These are phyloP conservation scores for Linnemannia exigua DNA, from an alignment of 192 early-diverging fungal species.

Conservation along the genomic window DNA sequence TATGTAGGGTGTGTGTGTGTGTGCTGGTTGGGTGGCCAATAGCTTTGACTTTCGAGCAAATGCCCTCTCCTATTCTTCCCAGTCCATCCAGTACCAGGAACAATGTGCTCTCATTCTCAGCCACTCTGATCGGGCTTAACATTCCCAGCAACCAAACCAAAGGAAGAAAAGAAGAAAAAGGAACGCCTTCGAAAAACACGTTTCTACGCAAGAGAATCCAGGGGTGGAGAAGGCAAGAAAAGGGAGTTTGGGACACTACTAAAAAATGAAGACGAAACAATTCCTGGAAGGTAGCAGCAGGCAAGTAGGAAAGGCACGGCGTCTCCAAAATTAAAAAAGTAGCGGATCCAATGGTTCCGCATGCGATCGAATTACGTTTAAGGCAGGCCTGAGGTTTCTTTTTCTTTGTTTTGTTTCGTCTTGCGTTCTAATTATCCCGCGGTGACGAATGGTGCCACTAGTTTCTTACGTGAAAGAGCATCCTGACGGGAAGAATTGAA, in stretches of 20 bases:
- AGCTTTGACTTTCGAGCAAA: background rate
- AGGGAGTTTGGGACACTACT: background rate
- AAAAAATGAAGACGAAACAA: background rate
- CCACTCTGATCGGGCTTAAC: background rate
- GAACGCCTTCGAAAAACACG: too few relatives aligned
- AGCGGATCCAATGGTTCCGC: background rate
- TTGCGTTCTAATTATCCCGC: background rate
- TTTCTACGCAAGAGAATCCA: background rate
- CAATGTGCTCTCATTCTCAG: background rate
- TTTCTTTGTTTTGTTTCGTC: background rate
- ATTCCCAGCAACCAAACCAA: background rate
- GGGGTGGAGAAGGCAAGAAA: background rate
- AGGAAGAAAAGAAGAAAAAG: background rate
- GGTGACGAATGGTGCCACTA: background rate
- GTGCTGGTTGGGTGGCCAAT: background rate
- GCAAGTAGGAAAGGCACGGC: background rate
- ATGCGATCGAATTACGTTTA: background rate
- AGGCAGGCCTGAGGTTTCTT: background rate
- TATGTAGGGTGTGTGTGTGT: too few relatives aligned
- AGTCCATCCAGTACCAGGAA: too few relatives aligned
- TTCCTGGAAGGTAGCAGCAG: background rate
- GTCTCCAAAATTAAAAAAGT: background rate
- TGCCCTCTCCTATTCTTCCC: background rate
- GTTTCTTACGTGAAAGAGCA: background rate
- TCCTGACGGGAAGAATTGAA: background rate